Evolutionary conservation across 2,329 filamentous ascomycete genomes (phyloP).

Genomic region (Shiraia sp.): DNA sequence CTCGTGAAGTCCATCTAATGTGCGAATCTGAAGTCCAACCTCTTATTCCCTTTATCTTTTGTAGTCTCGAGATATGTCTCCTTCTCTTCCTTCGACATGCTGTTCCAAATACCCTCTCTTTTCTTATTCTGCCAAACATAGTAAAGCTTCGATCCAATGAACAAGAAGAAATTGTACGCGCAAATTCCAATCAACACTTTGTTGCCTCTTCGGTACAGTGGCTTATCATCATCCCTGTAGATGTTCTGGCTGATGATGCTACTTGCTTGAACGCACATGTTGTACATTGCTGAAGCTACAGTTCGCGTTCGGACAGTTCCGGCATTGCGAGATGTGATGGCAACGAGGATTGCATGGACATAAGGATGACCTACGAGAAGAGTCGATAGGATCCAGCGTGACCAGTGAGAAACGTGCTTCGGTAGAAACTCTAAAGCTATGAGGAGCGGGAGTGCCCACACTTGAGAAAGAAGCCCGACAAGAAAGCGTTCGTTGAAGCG

Average conservation of each 20-base stretch:
- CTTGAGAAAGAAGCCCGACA: slow-evolving; percentile 45
- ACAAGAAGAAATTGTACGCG: slow-evolving; percentile 55
- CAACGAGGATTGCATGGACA: slow-evolving; percentile 50
- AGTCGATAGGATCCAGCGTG: slow-evolving; percentile 43
- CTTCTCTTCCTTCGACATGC: slow-evolving; percentile 41
- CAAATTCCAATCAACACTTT: slow-evolving; percentile 57
- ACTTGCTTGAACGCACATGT: slow-evolving; percentile 43
- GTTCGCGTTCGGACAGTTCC: slow-evolving; percentile 50
- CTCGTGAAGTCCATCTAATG: slow-evolving; percentile 19
- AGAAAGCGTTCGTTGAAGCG: slow-evolving; percentile 58
- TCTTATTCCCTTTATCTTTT: slow-evolving; percentile 43
- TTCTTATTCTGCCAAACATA: slow-evolving; percentile 57
- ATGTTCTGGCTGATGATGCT: slow-evolving; percentile 48
- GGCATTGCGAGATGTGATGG: slow-evolving; percentile 48
- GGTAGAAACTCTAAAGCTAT: slow-evolving; percentile 43
- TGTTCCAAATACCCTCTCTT: slow-evolving; percentile 34
- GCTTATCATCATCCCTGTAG: slow-evolving; percentile 59
- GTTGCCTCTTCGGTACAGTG: slow-evolving; percentile 58
- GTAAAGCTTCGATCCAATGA: slow-evolving; percentile 57
- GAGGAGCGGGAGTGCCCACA: slow-evolving; percentile 46
- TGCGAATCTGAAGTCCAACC: slow-evolving; percentile 41
- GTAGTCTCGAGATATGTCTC: slow-evolving; percentile 42
- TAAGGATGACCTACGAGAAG: slow-evolving; percentile 50
- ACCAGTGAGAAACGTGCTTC: slow-evolving; percentile 40
- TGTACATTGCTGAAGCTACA: slow-evolving; percentile 49